These are phyloP conservation scores for Rhodamnia rubescens DNA, from an alignment of 345 rosid species.

Conservation along the genomic window DNA sequence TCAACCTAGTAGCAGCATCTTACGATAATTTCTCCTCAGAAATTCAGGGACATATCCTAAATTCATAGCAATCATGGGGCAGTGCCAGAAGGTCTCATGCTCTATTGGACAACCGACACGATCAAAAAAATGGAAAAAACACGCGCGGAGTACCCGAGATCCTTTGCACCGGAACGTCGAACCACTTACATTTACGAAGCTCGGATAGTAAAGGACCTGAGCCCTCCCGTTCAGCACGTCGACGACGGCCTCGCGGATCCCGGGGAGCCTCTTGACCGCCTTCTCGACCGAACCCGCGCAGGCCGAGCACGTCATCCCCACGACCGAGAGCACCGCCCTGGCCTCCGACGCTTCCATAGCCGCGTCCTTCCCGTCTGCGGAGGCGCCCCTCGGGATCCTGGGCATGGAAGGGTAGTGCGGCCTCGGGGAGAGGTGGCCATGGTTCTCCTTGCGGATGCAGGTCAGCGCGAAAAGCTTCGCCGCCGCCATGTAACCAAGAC, in stretches of 20 bases:
- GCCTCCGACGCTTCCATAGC: constrained; percentile 21
- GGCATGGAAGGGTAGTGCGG: constrained; percentile 64
- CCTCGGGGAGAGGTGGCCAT: constrained; percentile 29
- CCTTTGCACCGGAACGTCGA: not conserved
- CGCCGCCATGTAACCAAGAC: constrained; percentile 56
- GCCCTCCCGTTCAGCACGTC: constrained; percentile 66
- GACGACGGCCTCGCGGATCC: constrained; percentile 61
- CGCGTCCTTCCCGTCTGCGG: constrained; percentile 12
- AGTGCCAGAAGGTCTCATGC: not conserved
- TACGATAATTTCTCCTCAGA: not conserved
- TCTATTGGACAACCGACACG: not conserved
- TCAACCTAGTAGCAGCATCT: not conserved
- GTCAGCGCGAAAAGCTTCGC: constrained; percentile 48
- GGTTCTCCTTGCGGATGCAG: constrained; percentile 50
- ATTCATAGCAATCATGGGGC: not conserved
- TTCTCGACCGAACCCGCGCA: constrained; percentile 94
- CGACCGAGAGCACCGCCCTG: constrained; percentile 51
- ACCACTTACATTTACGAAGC: constrained; percentile 42
- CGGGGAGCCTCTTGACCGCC: constrained; percentile 79
- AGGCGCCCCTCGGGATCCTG: constrained; percentile 45
- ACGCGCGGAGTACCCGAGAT: not conserved
- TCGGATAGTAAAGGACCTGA: constrained; percentile 56
- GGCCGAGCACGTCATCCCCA: constrained; percentile 84
- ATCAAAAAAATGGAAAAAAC: not conserved
- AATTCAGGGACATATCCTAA: not conserved